Conservation (phyloP, 2,329 filamentous ascomycete species). For the Pseudogymnoascus sp. region DNA sequence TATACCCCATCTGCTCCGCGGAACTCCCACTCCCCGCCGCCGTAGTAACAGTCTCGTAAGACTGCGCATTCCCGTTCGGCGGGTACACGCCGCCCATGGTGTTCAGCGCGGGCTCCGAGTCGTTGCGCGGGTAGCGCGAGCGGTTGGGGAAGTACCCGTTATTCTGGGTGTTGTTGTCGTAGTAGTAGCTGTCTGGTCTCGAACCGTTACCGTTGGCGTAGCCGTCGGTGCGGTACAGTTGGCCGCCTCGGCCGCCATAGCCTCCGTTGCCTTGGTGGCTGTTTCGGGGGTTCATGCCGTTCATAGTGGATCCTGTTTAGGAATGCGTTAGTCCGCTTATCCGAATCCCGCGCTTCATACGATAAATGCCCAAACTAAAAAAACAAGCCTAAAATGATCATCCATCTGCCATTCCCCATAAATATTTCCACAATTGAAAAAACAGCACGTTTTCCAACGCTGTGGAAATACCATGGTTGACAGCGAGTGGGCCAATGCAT, state of each 20-base stretch:
- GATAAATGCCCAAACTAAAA: constrained; percentile 10
- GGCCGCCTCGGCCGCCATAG: constrained; percentile 25
- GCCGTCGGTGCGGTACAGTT: constrained; percentile 23
- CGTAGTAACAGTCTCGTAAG: constrained; percentile 79
- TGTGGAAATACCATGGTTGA: constrained; percentile 1
- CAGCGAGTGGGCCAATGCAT: neutral
- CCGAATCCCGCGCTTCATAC: neutral
- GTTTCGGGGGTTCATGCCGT: constrained; percentile 23
- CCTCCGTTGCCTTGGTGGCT: constrained; percentile 24
- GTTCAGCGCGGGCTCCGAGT: constrained; percentile 26
- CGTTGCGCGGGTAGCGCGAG: constrained; percentile 26
- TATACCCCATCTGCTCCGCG: constrained; percentile 67
- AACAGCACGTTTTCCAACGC: neutral
- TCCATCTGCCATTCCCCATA: neutral
- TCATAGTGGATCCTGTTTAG: constrained; percentile 24
- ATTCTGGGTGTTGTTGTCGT: constrained; percentile 24
- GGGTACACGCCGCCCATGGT: constrained; percentile 24
- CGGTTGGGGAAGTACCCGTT: constrained; percentile 28
- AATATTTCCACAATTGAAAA: neutral
- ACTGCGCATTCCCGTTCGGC: constrained; percentile 32
- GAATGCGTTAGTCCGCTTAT: constrained; percentile 13
- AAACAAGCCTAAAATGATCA: neutral
- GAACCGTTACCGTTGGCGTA: constrained; percentile 18
- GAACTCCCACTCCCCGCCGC: constrained; percentile 65
- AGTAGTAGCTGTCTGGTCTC: constrained; percentile 38